These are phyloP conservation scores for Xylariaceae sp. DNA, from an alignment of 2,329 filamentous ascomycete species.

Conservation along the genomic window DNA sequence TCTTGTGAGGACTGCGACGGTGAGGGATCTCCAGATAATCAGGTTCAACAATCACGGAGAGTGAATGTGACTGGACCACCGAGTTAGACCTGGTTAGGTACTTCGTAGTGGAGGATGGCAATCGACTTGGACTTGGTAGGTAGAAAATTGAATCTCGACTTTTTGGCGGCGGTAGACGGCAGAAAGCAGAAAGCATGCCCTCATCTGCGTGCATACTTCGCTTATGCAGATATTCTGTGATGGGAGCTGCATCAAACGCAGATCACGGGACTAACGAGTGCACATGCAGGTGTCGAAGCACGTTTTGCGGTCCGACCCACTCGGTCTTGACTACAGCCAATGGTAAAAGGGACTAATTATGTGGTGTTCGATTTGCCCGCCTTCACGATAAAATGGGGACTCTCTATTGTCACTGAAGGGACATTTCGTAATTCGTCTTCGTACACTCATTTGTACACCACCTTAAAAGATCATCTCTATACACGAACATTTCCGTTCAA, in stretches of 20 bases:
- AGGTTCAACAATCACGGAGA: not conserved
- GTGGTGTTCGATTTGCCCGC: too few relatives aligned
- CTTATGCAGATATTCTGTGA: not conserved
- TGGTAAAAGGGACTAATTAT: too few relatives aligned
- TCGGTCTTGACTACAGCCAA: too few relatives aligned
- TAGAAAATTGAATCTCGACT: constrained; percentile 27
- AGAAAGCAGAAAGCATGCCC: constrained; percentile 30
- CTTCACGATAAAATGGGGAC: too few relatives aligned
- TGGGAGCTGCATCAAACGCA: not conserved
- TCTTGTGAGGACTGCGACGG: constrained; percentile 16
- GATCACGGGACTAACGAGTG: not conserved
- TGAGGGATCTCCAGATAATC: constrained; percentile 1
- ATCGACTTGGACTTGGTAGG: not conserved
- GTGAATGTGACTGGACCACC: not conserved
- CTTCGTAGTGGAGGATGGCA: constrained; percentile 4
- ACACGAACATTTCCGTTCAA: not conserved
- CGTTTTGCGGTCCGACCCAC: too few relatives aligned
- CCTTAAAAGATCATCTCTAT: not conserved
- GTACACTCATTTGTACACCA: not conserved
- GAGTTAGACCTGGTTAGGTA: not conserved
- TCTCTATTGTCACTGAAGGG: too few relatives aligned
- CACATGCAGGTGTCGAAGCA: too few relatives aligned
- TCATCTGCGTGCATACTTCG: not conserved
- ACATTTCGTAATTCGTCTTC: not conserved
- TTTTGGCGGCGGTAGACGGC: constrained; percentile 44